phyloP scores from a whole-genome alignment of 768 basidiomycete genomes.

The Leccinellum albellum region DNA sequence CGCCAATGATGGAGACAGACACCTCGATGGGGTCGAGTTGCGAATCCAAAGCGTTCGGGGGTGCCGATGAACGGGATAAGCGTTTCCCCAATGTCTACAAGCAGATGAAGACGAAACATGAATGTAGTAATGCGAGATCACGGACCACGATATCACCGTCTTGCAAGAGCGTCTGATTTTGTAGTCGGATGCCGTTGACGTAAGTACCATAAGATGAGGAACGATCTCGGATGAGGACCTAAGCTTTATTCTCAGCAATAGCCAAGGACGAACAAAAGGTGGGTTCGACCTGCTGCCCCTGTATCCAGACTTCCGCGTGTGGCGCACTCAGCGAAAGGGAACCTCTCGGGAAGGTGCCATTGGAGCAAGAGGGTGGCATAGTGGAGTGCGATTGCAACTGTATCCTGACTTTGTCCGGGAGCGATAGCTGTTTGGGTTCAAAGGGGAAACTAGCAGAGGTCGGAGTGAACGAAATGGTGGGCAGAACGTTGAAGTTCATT shows the following conservation, averaged over 20 bases:
- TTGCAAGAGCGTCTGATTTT: conserved; percentile 34
- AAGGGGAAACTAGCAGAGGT: conserved; percentile 37
- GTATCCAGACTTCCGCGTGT: conserved; percentile 48
- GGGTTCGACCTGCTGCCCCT: conserved; percentile 37
- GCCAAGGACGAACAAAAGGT: conserved; percentile 1
- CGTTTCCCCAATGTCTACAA: conserved; percentile 39
- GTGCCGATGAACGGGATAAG: conserved; percentile 37
- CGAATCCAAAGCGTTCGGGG: conserved; percentile 38
- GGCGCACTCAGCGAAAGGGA: conserved; percentile 38
- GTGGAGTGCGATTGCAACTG: conserved; percentile 33
- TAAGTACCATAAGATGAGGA: conserved; percentile 46
- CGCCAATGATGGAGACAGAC: conserved; percentile 35
- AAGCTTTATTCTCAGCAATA: conserved; percentile 7
- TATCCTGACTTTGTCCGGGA: conserved; percentile 29
- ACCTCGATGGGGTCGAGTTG: conserved; percentile 47
- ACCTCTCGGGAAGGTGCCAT: conserved; percentile 42
- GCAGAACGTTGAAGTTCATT: conserved; percentile 27
- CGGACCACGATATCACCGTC: conserved; percentile 45
- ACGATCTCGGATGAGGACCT: conserved; percentile 48
- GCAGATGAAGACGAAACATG: conserved; percentile 7
- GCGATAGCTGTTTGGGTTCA: conserved; percentile 34
- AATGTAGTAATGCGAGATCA: conserved; percentile 1
- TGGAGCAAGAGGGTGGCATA: conserved; percentile 25
- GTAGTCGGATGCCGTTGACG: conserved; percentile 43
- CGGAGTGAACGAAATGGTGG: conserved; percentile 34